Percentiles rank a stretch among this genome's conserved stretches.
Conservation (phyloP, 1,139 yeast species). For the Candida frijolesensis region DNA sequence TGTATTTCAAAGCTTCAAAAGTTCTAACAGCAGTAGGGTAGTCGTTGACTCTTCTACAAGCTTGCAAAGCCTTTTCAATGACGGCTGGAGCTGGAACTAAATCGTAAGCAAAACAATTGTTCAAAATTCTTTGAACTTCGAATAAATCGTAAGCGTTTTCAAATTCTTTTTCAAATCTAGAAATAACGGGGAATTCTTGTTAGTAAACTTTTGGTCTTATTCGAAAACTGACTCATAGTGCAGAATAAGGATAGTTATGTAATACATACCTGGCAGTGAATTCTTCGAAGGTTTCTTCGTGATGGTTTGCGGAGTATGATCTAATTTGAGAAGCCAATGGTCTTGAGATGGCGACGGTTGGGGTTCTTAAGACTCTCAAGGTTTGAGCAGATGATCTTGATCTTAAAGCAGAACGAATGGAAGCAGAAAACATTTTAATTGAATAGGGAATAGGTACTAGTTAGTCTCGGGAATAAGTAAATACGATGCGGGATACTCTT, state of each 20-base stretch:
- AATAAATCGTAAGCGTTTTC: slow-evolving; percentile 97
- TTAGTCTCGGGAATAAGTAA: not conserved
- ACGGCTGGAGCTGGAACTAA: slow-evolving; percentile 98
- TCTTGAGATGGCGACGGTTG: slow-evolving; percentile 21
- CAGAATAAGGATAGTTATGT: not conserved
- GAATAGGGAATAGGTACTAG: slow-evolving; percentile 2
- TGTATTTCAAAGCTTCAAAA: slow-evolving; percentile 90
- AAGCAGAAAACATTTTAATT: slow-evolving; percentile 44
- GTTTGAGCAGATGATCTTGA: slow-evolving; percentile 35
- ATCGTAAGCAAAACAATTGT: slow-evolving; percentile 97
- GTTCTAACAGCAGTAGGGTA: slow-evolving; percentile 98
- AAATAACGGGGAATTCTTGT: not conserved
- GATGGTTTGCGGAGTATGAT: slow-evolving; percentile 67
- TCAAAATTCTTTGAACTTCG: slow-evolving; percentile 86
- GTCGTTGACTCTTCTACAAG: slow-evolving; percentile 98
- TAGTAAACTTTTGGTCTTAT: not conserved
- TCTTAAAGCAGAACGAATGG: slow-evolving; percentile 58
- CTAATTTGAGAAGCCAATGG: slow-evolving; percentile 36
- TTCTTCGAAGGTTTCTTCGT: slow-evolving; percentile 93
- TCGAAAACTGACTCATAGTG: too few species aligned
- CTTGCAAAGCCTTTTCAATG: slow-evolving; percentile 92
- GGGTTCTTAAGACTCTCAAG: slow-evolving; percentile 24
- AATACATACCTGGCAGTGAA: slow-evolving; percentile 71
- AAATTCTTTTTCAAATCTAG: slow-evolving; percentile 90
- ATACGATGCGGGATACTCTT: not conserved